These are phyloP conservation scores for Mycena polygramma DNA, from an alignment of 768 basidiomycete genomes.

Conservation along the genomic window DNA sequence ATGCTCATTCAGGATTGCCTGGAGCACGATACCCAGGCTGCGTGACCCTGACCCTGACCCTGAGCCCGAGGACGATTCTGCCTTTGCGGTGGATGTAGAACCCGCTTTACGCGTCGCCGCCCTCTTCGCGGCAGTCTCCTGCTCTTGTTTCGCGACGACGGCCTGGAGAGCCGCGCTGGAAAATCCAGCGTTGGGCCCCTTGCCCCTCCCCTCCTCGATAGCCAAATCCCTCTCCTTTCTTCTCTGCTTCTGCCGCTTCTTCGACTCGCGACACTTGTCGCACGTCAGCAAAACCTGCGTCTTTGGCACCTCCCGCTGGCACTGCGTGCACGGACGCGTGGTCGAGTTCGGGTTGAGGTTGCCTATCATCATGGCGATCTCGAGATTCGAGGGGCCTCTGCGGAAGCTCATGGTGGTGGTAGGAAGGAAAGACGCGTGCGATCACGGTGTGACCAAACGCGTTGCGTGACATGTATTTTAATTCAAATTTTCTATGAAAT, in stretches of 20 bases:
- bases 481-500: slow-evolving; percentile 51
- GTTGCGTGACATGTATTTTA: slow-evolving; percentile 10
- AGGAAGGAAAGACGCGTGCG: background rate
- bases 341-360: slow-evolving; percentile 19
- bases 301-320: slow-evolving; percentile 14
- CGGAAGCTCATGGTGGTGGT: slow-evolving; percentile 9
- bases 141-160: slow-evolving; percentile 21
- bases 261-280: slow-evolving; percentile 22
- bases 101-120: slow-evolving; percentile 11
- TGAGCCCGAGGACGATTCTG: background rate
- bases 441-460: slow-evolving; percentile 16
- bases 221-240: slow-evolving; percentile 21
- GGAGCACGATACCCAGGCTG: slow-evolving; percentile 12
- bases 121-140: slow-evolving; percentile 12
- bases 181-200: slow-evolving; percentile 1
- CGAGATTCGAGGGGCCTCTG: slow-evolving; percentile 14
- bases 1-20: slow-evolving; percentile 23
- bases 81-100: background rate
- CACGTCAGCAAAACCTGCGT: slow-evolving; percentile 23
- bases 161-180: slow-evolving; percentile 19
- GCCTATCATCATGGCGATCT: slow-evolving; percentile 18
- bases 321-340: slow-evolving; percentile 28
- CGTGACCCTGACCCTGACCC: too few species aligned
- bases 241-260: slow-evolving; percentile 22
- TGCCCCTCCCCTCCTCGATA: slow-evolving; percentile 12